Percentiles rank a stretch among this genome's conserved stretches.
phyloP scores from a whole-genome alignment of 306 rosid species.

The Dalbergia cochinchinensis region DNA sequence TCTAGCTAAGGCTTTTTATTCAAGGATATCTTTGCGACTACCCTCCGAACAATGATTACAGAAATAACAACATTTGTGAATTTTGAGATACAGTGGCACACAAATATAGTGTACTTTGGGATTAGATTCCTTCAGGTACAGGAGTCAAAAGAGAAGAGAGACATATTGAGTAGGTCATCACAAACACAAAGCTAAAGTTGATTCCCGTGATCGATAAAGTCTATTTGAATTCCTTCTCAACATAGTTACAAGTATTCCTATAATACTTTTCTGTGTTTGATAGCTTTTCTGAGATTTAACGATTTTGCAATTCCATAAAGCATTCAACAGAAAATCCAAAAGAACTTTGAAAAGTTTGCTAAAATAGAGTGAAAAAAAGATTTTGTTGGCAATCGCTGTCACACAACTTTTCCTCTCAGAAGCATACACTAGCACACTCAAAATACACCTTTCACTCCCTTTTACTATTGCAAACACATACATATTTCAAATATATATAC shows the following conservation, averaged over 20 bases:
- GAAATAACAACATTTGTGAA: constrained; percentile 39
- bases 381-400: constrained; percentile 55
- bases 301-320: constrained; percentile 46
- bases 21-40: constrained; percentile 39
- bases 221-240: constrained; percentile 47
- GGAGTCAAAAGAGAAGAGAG: constrained; percentile 76
- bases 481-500: too few relatives aligned
- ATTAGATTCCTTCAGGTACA: constrained; percentile 14
- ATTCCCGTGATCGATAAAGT: constrained; percentile 67
- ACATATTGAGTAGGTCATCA: constrained; percentile 65
- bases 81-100: constrained; percentile 33
- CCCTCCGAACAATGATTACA: constrained; percentile 41
- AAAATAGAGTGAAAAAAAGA: constrained; percentile 53
- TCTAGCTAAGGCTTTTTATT: constrained; percentile 42
- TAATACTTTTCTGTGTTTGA: constrained; percentile 41
- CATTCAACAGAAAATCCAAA: constrained; percentile 47
- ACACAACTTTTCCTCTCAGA: constrained; percentile 40
- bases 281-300: constrained; percentile 43
- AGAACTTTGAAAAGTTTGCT: constrained; percentile 53
- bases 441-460: background rate
- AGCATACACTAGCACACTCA: constrained; percentile 20
- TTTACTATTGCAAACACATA: background rate
- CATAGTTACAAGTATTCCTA: constrained; percentile 39
- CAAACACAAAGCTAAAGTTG: constrained; percentile 57
- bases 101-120: constrained; percentile 35